Base-by-base conservation (phyloP, 257 asterid species). In the Lithospermum erythrorhizon region DNA sequence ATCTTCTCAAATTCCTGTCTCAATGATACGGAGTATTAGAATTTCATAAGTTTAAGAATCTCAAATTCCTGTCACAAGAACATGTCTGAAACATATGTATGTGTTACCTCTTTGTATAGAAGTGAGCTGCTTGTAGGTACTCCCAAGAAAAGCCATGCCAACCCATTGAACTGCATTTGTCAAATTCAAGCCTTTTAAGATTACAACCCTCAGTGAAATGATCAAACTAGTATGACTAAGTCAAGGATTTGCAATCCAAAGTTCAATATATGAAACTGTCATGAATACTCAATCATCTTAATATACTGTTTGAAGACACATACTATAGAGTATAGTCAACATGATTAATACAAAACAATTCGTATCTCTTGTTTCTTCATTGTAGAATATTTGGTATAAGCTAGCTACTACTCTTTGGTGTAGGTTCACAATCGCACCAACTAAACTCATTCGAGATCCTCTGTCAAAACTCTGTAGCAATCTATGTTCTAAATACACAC, bases 121-220 rank as follows among this genome's bases (percentile, higher is more conserved):
- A 90, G 73, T 8, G 98, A 90, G 79, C 98, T 91, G 85, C 90
- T 72, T 21, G 98, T 87, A 18, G 98, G 98, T 65, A 91, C 98
- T 30, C 98, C 98, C 82, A 91, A 71, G 91, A 91, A 91, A 30
- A 91, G 94, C 98, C 98, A 91, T 61, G 95, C 96, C 74, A 86
- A 71, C 30, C 98, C 98, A 47, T 85, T 91, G 87, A 85, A 91
- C 98, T 91, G 78, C 70, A 81, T 41, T 41, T 62, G 14, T 52
- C 23, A 73, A 20, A 73, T 59, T 57, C 58, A 32, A 51, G 6
- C 4, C 22, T 25, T 53, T 53, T 58, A 53, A 25, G 52, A 51
- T 66, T 22, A 53, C 60, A 27, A 74, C 10, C 45, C 20, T 19
- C 21, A 41, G 49, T 41, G 49, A 41, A n/a, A 41, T 11, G 4